Conservation (phyloP, 2,329 filamentous ascomycete species). For the Cladosporium phlei region DNA sequence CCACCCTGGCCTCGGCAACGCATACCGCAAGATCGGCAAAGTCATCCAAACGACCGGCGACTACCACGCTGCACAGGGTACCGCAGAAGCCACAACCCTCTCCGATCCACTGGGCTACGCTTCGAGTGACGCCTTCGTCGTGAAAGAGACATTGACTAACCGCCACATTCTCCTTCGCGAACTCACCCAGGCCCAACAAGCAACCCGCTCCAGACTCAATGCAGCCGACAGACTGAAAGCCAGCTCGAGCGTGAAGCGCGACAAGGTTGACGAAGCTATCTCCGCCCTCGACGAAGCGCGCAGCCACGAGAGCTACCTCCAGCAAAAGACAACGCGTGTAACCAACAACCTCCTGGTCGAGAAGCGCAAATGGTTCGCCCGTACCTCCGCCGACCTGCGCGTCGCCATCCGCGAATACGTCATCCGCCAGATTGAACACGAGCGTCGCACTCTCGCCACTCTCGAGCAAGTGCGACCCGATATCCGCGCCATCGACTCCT, state of each 20-base stretch:
- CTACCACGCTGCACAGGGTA: constrained; percentile 93
- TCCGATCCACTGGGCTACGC: constrained; percentile 93
- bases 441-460: constrained; percentile 83
- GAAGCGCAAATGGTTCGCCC: constrained; percentile 82
- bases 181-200: constrained; percentile 83
- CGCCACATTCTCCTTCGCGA: constrained; percentile 94
- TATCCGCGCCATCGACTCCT: constrained; percentile 85
- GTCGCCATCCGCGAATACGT: constrained; percentile 86
- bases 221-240: constrained; percentile 86
- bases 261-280: constrained; percentile 99
- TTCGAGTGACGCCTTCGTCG: constrained; percentile 91
- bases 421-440: constrained; percentile 88
- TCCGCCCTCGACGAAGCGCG: constrained; percentile 81
- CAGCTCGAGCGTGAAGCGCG: constrained; percentile 77
- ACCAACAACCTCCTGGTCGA: constrained; percentile 85
- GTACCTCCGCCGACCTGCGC: constrained; percentile 79
- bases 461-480: constrained; percentile 92
- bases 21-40: constrained; percentile 92
- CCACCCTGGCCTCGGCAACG: constrained; percentile 79
- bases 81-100: constrained; percentile 89
- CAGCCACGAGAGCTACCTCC: constrained; percentile 73
- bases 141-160: constrained; percentile 97
- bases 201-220: constrained; percentile 72
- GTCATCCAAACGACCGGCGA: constrained; percentile 90
- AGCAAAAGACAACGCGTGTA: constrained; percentile 80